These are phyloP conservation scores for Naganishia cerealis DNA, from an alignment of 1,284 basidiomycete species.

Conservation along the genomic window DNA sequence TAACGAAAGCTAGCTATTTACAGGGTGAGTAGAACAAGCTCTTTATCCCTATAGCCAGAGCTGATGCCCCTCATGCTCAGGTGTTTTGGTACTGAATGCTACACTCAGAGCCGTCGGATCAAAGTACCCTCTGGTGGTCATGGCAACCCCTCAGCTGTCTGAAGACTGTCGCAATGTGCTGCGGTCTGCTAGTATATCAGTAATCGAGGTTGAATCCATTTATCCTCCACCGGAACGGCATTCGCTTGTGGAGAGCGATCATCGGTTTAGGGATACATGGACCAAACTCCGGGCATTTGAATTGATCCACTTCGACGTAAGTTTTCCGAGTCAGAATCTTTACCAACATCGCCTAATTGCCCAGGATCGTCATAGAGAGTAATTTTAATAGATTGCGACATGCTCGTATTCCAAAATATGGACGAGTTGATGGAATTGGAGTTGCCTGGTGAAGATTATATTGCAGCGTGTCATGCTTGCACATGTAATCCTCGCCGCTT, in stretches of 20 bases:
- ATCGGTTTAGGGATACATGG: constrained; percentile 81
- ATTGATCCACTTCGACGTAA: constrained; percentile 71
- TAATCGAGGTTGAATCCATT: constrained; percentile 65
- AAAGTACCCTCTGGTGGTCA: constrained; percentile 75
- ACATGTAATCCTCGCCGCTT: constrained; percentile 87
- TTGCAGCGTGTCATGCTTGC: constrained; percentile 84
- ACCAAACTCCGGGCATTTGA: constrained; percentile 81
- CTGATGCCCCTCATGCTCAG: constrained; percentile 35
- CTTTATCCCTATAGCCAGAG: background rate
- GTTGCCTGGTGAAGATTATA: constrained; percentile 64
- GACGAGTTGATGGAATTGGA: constrained; percentile 81
- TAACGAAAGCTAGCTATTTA: constrained; percentile 69
- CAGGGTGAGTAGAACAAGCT: constrained; percentile 42
- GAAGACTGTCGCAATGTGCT: constrained; percentile 62
- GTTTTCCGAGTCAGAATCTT: constrained; percentile 36
- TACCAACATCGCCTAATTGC: constrained; percentile 3
- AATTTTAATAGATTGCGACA: constrained; percentile 85
- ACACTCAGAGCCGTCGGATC: constrained; percentile 66
- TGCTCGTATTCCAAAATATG: constrained; percentile 83
- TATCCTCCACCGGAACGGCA: constrained; percentile 61
- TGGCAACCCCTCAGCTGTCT: constrained; percentile 69
- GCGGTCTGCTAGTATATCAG: constrained; percentile 59
- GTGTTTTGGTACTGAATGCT: constrained; percentile 67
- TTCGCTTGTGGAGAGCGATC: constrained; percentile 59
- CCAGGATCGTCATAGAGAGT: constrained; percentile 61